A percentile compares a stretch with the other conserved stretches of the same genome.
Conservation (phyloP, 352 stramenopile genomes). For the Phytophthora fragariaefolia region DNA sequence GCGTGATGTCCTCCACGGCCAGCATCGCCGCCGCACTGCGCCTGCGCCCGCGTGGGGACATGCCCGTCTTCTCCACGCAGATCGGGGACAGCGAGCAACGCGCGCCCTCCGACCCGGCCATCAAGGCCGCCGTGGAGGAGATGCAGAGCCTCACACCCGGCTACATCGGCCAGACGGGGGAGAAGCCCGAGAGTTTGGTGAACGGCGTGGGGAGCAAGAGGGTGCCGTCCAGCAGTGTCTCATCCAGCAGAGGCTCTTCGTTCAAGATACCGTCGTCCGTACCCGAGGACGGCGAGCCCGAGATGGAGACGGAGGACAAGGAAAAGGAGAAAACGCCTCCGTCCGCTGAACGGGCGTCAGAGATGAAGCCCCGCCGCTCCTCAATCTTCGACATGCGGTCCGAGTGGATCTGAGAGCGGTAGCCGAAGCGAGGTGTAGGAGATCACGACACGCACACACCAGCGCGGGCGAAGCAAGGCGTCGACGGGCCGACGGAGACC, state of each 20-base stretch:
- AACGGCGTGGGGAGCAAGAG: constrained; percentile 18
- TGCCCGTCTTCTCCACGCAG: constrained; percentile 44
- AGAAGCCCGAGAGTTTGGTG: constrained; percentile 37
- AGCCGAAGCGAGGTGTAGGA: constrained; percentile 9
- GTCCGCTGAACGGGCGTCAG: constrained; percentile 24
- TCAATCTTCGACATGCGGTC: constrained; percentile 53
- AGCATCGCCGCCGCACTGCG: constrained; percentile 48
- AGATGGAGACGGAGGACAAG: constrained; percentile 25
- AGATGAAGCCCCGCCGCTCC: constrained; percentile 42
- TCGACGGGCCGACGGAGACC: constrained; percentile 28
- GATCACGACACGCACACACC: constrained; percentile 27
- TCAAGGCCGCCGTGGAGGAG: constrained; percentile 31
- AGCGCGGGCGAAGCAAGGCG: constrained; percentile 22
- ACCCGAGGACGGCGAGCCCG: constrained; percentile 29
- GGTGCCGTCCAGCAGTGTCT: constrained; percentile 22
- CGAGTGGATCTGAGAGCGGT: constrained; percentile 45
- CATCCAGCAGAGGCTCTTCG: constrained; percentile 32
- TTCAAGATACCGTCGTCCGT: constrained; percentile 35
- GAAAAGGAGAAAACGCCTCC: constrained; percentile 19
- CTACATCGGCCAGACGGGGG: constrained; percentile 32
- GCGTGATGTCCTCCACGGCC: constrained; percentile 44
- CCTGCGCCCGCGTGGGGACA: constrained; percentile 32
- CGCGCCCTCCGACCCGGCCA: constrained; percentile 25
- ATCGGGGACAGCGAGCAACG: constrained; percentile 29
- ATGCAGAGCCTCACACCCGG: constrained; percentile 44